A percentile compares a stretch with the other conserved stretches of the same genome.
phyloP scores from a whole-genome alignment of 129 eudicot species.

The Flaveria ramosissima region DNA sequence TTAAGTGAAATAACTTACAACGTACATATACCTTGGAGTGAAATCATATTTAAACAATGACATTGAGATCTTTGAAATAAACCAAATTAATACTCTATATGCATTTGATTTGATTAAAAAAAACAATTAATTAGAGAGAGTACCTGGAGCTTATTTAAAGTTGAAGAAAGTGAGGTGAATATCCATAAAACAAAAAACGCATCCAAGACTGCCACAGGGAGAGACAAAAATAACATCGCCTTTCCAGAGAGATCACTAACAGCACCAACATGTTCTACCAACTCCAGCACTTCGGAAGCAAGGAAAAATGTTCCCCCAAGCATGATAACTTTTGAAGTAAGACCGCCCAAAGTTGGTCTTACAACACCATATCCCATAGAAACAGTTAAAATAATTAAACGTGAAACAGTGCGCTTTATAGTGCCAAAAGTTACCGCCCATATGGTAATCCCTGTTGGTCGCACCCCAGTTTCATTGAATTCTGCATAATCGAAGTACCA shows the following conservation, averaged over 20 bases:
- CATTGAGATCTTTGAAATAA: slow-evolving; percentile 1
- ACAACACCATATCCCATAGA: slow-evolving; percentile 99
- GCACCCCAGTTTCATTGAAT: slow-evolving; percentile 83
- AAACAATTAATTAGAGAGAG: slow-evolving; percentile 10
- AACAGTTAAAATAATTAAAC: slow-evolving; percentile 84
- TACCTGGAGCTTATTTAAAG: slow-evolving; percentile 97
- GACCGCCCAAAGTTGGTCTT: slow-evolving; percentile 97
- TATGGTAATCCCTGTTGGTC: slow-evolving; percentile 85
- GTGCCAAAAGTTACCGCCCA: slow-evolving; percentile 98
- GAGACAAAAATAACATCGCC: slow-evolving; percentile 87
- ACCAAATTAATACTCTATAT: background rate
- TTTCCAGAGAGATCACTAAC: slow-evolving; percentile 95
- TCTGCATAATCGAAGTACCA: slow-evolving; percentile 99
- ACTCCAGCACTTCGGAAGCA: slow-evolving; percentile 95
- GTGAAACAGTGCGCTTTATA: slow-evolving; percentile 80
- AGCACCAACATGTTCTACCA: slow-evolving; percentile 96
- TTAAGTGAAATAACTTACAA: too few species aligned
- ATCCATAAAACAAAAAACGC: slow-evolving; percentile 97
- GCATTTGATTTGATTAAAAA: background rate
- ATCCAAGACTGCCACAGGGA: slow-evolving; percentile 98
- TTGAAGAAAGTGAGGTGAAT: slow-evolving; percentile 87
- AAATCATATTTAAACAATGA: background rate
- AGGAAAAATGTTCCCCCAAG: slow-evolving; percentile 92
- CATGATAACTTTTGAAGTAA: slow-evolving; percentile 81
- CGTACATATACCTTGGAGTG: too few species aligned